These are phyloP conservation scores for Fagopyrum esculentum DNA, from an alignment of 148 eudicot species.

Conservation along the genomic window DNA sequence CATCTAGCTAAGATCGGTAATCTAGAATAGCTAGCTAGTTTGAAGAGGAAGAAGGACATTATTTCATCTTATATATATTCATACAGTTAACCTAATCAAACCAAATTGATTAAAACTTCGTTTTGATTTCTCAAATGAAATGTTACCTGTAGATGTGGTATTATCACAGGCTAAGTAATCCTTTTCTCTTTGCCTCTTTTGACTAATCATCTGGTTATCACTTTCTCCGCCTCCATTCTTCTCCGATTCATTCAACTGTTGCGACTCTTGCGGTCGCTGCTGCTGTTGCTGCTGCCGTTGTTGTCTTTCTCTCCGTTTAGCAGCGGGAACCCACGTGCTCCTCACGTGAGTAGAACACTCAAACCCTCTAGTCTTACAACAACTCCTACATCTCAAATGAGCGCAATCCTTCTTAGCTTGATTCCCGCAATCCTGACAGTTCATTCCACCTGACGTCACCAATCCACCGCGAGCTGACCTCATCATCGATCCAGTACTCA, in stretches of 20 bases:
- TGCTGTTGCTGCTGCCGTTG: slow-evolving; percentile 22
- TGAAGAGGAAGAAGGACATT: no score
- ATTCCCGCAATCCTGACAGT: slow-evolving; percentile 87
- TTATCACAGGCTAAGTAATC: neutral
- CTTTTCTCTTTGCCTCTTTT: slow-evolving; percentile 29
- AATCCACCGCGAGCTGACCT: slow-evolving; percentile 14
- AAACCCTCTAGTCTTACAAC: slow-evolving; percentile 79
- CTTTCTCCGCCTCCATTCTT: slow-evolving; percentile 20
- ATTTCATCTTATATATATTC: no score
- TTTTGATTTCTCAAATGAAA: neutral
- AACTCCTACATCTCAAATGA: slow-evolving; percentile 69
- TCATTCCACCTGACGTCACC: slow-evolving; percentile 29
- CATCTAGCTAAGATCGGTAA: neutral
- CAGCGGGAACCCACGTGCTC: slow-evolving; percentile 95
- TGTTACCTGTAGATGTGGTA: neutral
- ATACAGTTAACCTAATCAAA: neutral
- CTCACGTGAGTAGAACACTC: slow-evolving; percentile 77
- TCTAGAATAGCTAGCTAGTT: no score
- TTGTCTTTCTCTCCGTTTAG: slow-evolving; percentile 64
- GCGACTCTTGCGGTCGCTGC: slow-evolving; percentile 20
- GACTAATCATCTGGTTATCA: neutral
- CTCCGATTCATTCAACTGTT: slow-evolving; percentile 17
- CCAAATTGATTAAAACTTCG: neutral
- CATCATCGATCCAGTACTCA: slow-evolving; percentile 21
- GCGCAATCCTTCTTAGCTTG: slow-evolving; percentile 78